phyloP scores from a whole-genome alignment of 176 grass and related monocot species.

The Oryza meridionalis region DNA sequence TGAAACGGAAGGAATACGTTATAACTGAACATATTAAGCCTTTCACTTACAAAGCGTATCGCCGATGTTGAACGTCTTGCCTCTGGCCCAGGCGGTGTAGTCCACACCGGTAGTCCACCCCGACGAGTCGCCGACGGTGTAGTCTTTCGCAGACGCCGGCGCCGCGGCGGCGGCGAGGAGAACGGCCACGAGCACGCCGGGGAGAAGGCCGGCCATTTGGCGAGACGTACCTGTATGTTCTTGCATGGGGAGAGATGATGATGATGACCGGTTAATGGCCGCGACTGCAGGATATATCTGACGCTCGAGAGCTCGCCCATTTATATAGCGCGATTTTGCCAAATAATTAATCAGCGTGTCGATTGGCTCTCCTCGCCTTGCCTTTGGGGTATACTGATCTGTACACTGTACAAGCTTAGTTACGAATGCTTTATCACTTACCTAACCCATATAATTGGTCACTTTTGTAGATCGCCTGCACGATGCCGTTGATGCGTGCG shows the following conservation, averaged over 20 bases:
- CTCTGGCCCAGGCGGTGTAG: constrained; percentile 63
- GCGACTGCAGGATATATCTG: not conserved
- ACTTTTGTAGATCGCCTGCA: not conserved
- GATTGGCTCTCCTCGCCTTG: not conserved
- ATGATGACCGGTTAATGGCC: not conserved
- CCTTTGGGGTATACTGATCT: not conserved
- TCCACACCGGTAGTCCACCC: constrained; percentile 67
- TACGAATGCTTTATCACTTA: not conserved
- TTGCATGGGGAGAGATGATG: not conserved
- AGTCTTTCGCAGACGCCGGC: constrained; percentile 57
- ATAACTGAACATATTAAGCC: not conserved
- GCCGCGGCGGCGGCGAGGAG: constrained; percentile 5
- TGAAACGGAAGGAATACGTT: too few species aligned
- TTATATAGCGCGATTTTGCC: constrained; percentile 17
- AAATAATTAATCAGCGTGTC: not conserved
- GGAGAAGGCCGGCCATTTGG: constrained; percentile 40
- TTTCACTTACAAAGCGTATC: constrained; percentile 54
- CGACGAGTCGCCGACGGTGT: constrained; percentile 61
- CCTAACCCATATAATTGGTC: not conserved
- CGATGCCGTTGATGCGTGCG: not conserved
- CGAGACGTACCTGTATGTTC: not conserved
- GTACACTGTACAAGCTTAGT: not conserved
- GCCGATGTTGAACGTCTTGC: constrained; percentile 58
- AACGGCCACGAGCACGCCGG: constrained; percentile 31
- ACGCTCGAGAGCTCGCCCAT: not conserved